These are phyloP conservation scores for Cyberlindnera saturnus DNA, from an alignment of 805 yeast species.

Conservation along the genomic window DNA sequence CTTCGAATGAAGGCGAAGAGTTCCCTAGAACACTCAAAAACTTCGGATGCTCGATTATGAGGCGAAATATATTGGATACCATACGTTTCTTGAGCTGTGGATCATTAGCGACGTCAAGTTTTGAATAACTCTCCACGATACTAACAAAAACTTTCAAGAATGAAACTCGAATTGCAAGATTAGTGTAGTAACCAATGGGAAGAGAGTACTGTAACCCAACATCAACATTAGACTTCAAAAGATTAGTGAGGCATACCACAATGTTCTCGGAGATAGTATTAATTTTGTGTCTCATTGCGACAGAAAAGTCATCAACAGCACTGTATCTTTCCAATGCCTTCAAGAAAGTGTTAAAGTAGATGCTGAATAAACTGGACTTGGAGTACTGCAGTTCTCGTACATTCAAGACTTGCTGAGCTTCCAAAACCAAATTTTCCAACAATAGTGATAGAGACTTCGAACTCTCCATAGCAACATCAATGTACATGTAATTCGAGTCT, in stretches of 20 bases:
- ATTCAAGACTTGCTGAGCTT: conserved; percentile 48
- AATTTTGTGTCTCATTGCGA: conserved; percentile 45
- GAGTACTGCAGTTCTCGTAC: conserved; percentile 49
- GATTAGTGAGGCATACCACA: conserved; percentile 58
- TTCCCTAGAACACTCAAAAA: conserved; percentile 48
- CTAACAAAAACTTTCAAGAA: conserved; percentile 74
- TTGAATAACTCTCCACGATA: conserved; percentile 37
- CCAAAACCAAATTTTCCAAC: conserved; percentile 52
- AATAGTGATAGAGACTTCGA: conserved; percentile 51
- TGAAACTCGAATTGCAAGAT: conserved; percentile 58
- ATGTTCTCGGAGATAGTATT: conserved; percentile 55
- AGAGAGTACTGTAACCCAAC: conserved; percentile 71
- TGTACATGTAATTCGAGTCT: conserved; percentile 41
- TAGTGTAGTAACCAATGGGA: conserved; percentile 72
- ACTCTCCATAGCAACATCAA: conserved; percentile 61
- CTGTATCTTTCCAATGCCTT: conserved; percentile 36
- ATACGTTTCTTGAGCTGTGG: conserved; percentile 24
- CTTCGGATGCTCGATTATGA: conserved; percentile 32
- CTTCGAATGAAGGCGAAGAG: conserved; percentile 61
- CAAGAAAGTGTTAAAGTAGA: conserved; percentile 57
- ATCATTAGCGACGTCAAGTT: conserved; percentile 14
- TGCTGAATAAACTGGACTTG: conserved; percentile 58
- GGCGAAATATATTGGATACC: conserved; percentile 23
- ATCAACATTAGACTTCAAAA: conserved; percentile 67
- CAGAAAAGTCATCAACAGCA: conserved; percentile 29